Evolutionary conservation across 78 protist genomes (phyloP), one percentile per base, ranked within the genome.

Genomic region (Thecamonas trahens): DNA sequence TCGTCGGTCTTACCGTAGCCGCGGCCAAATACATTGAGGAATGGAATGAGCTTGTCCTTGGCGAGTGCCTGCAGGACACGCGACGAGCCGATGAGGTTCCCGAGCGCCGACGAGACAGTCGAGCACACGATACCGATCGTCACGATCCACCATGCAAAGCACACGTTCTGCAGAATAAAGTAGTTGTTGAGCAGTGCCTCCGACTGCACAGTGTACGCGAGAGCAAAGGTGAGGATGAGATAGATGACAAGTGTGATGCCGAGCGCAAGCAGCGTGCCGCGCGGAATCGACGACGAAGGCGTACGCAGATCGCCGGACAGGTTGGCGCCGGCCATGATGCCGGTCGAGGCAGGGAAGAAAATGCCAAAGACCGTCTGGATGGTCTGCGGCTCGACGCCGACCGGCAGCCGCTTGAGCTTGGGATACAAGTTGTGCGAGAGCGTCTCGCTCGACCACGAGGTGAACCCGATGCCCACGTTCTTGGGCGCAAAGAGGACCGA

Each of bases 291-390:
- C 17, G 15, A 1, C 20, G 70, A 64, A 7, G 91, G 85, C 26
- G 76, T 39, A n/a, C 20, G 0, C 29, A 90, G 69, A n/a, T 78
- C 91, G 13, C 91, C 94, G n/a, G 79, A 63, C 26, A 85, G 24
- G 59, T 78, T 78, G n/a, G 82, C 83, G 35, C 91, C 91, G 8
- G 78, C 79, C 79, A 88, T 47, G 49, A 88, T 76, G 22, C 93
- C 93, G 0, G 68, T 64, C 40, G 63, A 55, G 22, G 80, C 80
- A 6, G 92, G 92, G 61, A 83, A 87, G 31, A 83, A 4, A 7
- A 87, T 14, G 39, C 60, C 85, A 35, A 83, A 66, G 39, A 62
- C 76, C 17, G 29, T n/a, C 34, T 3, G 29, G 60, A 76, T 57
- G 28, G 2, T 18, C 11, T 1, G 57, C 38, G 20, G 55, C 39